Percentiles rank a stretch among this genome's conserved stretches.
Evolutionary conservation across 306 rosid genomes (phyloP).

Genomic region (Chamaecrista fasciculata): DNA sequence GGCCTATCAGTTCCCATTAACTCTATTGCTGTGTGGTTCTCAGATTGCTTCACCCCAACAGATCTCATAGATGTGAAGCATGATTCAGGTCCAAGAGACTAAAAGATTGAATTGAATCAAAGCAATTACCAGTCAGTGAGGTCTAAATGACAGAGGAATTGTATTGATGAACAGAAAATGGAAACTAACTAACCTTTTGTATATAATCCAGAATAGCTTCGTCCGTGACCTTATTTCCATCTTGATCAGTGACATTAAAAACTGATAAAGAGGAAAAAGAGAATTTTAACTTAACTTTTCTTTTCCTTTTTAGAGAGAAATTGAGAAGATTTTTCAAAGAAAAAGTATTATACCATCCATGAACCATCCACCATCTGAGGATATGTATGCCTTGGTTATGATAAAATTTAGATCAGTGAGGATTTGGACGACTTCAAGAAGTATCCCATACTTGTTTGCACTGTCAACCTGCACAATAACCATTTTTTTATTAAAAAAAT

Average conservation of each 20-base stretch:
- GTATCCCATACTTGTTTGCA: constrained; percentile 84
- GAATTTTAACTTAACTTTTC: neutral
- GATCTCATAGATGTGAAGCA: constrained; percentile 70
- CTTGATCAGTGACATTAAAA: constrained; percentile 89
- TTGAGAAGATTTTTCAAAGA: neutral
- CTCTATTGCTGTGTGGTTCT: constrained; percentile 75
- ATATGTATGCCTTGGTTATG: constrained; percentile 83
- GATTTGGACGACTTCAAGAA: constrained; percentile 86
- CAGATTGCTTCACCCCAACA: constrained; percentile 67
- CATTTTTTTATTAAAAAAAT: no score
- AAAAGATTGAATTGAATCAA: constrained; percentile 24
- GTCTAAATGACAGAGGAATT: neutral
- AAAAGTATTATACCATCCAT: constrained; percentile 76
- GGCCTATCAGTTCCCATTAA: constrained; percentile 88
- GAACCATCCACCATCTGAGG: constrained; percentile 98
- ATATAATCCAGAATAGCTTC: constrained; percentile 78
- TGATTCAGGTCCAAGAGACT: constrained; percentile 91
- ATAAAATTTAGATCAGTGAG: constrained; percentile 86
- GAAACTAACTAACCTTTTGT: constrained; percentile 57
- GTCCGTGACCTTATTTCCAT: constrained; percentile 86
- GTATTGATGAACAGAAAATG: constrained; percentile 23
- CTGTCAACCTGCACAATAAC: constrained; percentile 68
- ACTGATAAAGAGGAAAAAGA: constrained; percentile 43
- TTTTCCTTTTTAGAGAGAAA: no score
- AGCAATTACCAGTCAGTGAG: neutral